Base-by-base conservation (phyloP, 2,329 filamentous ascomycete genomes). In the Tricladium varicosporioides region DNA sequence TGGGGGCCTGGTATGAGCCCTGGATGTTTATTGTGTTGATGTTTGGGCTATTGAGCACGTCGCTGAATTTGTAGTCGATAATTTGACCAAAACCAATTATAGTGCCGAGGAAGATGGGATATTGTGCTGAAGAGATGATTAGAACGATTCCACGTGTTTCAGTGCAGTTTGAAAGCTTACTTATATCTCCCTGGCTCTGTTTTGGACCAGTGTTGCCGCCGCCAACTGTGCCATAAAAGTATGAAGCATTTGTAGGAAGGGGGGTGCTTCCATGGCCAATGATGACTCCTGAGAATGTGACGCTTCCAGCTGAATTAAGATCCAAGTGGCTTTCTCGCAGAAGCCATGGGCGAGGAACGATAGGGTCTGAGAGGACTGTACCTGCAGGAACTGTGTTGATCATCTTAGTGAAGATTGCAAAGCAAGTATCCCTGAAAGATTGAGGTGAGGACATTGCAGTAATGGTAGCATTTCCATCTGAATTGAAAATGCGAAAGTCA, bases 391-490 rank as follows among this genome's bases (percentile, higher is more conserved):
- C 63, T 1, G 60, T 62, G 22, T 63, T 52, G 14, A 65, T 57
- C 59, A 63, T 62, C 31, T 62, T 61, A 44, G 59, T 53, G 44
- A 65, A 65, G 10, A 63, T 49, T 2, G 48, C 51, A 16, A 56
- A 54, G 42, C 61, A 65, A 1, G 53, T 59, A 15, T 58, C 33
- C 50, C 57, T 18, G 51, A 65, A 65, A n/a, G 60, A 44, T 42
- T 49, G 14, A 11, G 57, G 43, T 8, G 46, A 31, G 5, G 60
- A 51, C 52, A 65, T 61, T 16, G 55, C 51, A n/a, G 32, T 47
- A 14, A 65, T 57, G 13, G 63, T 65, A 2, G 48, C 56, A 51
- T 65, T 63, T n/a, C 42, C 14, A 36, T 65, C 63, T 7, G 60
- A 62, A 44, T 32, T 47, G 47, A 59, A 64, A 4, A 62, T 54